Percentiles rank a stretch among this genome's conserved stretches.
phyloP scores from a whole-genome alignment of 2,329 filamentous ascomycete species.

The Penicillium polonicum region DNA sequence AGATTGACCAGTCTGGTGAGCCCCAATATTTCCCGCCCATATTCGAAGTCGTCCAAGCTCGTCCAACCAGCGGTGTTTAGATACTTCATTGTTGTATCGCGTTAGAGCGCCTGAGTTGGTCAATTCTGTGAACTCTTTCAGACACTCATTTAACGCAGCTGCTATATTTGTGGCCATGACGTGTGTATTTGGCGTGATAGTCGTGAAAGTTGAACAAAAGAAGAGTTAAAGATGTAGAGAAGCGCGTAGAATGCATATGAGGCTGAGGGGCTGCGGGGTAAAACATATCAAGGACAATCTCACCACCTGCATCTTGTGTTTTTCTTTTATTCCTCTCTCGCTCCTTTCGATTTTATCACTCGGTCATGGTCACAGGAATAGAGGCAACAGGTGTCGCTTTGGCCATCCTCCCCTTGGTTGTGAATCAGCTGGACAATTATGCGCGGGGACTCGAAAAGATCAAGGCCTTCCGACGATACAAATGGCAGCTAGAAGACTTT shows the following conservation, averaged over 20 bases:
- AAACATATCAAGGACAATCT: no score
- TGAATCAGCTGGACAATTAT: conserved; percentile 26
- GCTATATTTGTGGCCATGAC: neutral
- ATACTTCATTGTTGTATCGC: neutral
- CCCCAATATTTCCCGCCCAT: conserved; percentile 35
- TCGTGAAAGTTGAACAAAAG: no score
- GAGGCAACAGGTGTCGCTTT: conserved; percentile 19
- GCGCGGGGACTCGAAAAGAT: conserved; percentile 20
- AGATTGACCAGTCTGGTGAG: conserved; percentile 25
- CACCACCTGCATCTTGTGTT: no score
- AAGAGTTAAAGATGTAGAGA: no score
- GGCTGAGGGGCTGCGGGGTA: no score
- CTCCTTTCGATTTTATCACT: no score
- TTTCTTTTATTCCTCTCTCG: no score
- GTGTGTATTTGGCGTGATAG: no score
- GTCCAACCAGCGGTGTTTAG: conserved; percentile 15
- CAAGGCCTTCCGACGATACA: conserved; percentile 15
- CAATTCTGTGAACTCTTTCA: neutral
- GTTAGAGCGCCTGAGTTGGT: neutral
- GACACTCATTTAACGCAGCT: neutral
- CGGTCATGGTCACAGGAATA: conserved; percentile 4
- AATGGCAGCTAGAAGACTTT: conserved; percentile 11
- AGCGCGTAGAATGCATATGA: no score
- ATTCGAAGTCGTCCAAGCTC: conserved; percentile 24
- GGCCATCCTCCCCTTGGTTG: conserved; percentile 25